Conservation (phyloP, 177 flowering plant genomes). For the Telopea speciosissima region DNA sequence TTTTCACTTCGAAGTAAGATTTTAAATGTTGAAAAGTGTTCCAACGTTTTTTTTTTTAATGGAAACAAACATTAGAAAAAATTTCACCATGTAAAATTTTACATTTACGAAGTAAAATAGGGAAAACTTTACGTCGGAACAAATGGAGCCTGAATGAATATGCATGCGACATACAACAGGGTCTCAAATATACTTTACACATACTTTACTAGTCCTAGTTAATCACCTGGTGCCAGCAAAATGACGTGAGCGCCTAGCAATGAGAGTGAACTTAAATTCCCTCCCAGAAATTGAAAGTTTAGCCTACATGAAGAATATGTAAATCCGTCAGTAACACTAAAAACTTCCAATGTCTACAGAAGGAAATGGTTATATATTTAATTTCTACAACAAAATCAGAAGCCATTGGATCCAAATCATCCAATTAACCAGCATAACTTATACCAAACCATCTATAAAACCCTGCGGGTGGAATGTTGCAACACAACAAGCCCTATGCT, state of each 20-base stretch:
- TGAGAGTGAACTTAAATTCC: constrained; percentile 66
- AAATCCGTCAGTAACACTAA: constrained; percentile 8
- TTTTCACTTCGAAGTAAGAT: too few species aligned
- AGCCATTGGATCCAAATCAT: neutral
- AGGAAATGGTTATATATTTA: neutral
- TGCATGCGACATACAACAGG: neutral
- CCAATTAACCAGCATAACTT: neutral
- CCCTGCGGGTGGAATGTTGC: neutral
- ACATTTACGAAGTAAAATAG: too few species aligned
- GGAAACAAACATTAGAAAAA: too few species aligned
- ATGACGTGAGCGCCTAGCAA: constrained; percentile 95
- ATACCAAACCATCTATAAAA: neutral
- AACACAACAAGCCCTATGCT: neutral
- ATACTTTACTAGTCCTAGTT: constrained; percentile 2
- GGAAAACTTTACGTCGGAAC: too few species aligned
- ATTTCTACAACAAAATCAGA: neutral
- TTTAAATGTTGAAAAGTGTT: too few species aligned
- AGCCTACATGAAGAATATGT: constrained; percentile 42
- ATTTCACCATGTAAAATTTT: too few species aligned
- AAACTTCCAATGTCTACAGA: neutral
- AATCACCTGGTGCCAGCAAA: constrained; percentile 95
- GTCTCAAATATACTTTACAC: neutral
- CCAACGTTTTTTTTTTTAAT: too few species aligned
- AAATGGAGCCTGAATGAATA: too few species aligned
- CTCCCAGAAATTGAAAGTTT: constrained; percentile 60